phyloP scores from a whole-genome alignment of 768 basidiomycete species.

The Naganishia vaughanmartiniae region DNA sequence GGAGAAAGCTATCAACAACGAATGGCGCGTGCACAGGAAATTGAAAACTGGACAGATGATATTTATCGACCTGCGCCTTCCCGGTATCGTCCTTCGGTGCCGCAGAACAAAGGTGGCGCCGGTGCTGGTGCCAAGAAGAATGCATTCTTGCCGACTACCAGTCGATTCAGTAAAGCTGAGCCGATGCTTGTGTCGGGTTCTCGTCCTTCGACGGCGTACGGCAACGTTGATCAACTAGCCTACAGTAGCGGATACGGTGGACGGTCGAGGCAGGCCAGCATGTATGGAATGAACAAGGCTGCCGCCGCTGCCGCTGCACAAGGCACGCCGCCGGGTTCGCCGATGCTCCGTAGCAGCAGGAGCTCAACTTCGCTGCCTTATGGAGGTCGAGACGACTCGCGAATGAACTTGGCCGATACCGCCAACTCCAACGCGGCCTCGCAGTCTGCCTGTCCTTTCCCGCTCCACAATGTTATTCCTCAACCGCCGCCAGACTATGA shows the following conservation, averaged over 20 bases:
- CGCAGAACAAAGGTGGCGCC: slow-evolving; percentile 62
- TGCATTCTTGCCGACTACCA: slow-evolving; percentile 57
- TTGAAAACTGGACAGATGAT: slow-evolving; percentile 94
- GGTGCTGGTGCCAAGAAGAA: slow-evolving; percentile 56
- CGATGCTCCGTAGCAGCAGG: slow-evolving; percentile 69
- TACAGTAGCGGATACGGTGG: slow-evolving; percentile 21
- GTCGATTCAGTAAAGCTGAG: slow-evolving; percentile 65
- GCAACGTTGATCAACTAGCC: slow-evolving; percentile 38
- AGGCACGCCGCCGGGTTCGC: slow-evolving; percentile 68
- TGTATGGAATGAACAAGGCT: slow-evolving; percentile 48
- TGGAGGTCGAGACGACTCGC: slow-evolving; percentile 56
- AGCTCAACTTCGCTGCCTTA: slow-evolving; percentile 71
- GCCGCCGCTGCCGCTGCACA: slow-evolving; percentile 5
- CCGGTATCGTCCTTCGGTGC: slow-evolving; percentile 74
- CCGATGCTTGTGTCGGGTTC: slow-evolving; percentile 58
- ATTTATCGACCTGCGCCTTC: slow-evolving; percentile 92
- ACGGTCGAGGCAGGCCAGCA: slow-evolving; percentile 53
- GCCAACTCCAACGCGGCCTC: slow-evolving; percentile 55
- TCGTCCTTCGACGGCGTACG: slow-evolving; percentile 49
- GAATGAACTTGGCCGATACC: slow-evolving; percentile 43
- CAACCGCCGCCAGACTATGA: slow-evolving; percentile 88
- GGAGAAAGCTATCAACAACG: slow-evolving; percentile 88
- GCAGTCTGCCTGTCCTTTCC: slow-evolving; percentile 76
- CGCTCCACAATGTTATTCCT: slow-evolving; percentile 78
- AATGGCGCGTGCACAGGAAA: slow-evolving; percentile 81